phyloP scores from a whole-genome alignment of 306 rosid genomes.

The Mimosa bimucronata region DNA sequence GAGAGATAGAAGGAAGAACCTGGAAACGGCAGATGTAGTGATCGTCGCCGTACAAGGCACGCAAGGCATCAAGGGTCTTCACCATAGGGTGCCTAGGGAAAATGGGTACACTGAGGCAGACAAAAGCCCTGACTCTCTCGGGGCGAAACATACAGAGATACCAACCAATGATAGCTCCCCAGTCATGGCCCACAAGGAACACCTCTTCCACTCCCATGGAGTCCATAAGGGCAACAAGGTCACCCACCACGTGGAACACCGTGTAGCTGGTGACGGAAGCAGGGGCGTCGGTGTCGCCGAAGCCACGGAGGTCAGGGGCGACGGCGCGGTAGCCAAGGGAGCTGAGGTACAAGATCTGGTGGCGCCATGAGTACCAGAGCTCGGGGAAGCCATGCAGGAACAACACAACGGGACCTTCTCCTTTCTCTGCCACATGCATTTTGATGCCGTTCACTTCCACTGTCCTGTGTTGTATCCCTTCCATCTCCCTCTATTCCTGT shows the following conservation, averaged over 20 bases:
- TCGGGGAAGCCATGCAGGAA: not conserved
- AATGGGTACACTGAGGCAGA: not conserved
- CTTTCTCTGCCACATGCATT: not conserved
- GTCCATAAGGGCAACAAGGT: not conserved
- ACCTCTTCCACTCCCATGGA: not conserved
- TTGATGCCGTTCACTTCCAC: not conserved
- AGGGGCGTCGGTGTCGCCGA: not conserved
- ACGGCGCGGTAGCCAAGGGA: not conserved
- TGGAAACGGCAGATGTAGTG: not conserved
- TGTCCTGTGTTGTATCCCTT: not conserved
- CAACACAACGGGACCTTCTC: not conserved
- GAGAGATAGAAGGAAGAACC: not conserved
- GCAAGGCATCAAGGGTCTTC: not conserved
- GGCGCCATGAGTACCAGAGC: not conserved
- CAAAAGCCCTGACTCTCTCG: not conserved
- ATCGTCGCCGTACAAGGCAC: not conserved
- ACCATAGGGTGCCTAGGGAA: not conserved
- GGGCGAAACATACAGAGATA: not conserved
- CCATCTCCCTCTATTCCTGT: not conserved
- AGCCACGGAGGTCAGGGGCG: constrained; percentile 2
- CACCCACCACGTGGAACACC: not conserved
- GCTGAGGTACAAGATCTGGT: not conserved
- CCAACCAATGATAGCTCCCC: not conserved
- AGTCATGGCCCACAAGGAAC: not conserved
- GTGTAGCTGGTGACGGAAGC: not conserved